phyloP scores from a whole-genome alignment of 345 rosid genomes.

The Chamaenerion angustifolium region DNA sequence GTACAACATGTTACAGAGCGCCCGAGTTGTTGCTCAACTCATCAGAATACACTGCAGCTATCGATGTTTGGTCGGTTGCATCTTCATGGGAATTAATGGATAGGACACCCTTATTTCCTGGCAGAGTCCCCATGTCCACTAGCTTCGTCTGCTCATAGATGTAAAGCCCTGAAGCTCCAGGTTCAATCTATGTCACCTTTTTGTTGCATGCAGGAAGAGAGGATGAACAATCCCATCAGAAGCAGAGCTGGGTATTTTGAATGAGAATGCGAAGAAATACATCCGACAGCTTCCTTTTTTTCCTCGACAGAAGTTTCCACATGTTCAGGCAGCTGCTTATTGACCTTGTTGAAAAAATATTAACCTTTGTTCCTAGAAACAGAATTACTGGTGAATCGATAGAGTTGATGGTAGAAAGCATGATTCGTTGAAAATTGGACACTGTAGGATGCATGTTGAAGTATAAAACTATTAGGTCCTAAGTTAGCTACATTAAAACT shows the following conservation, averaged over 20 bases:
- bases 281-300: constrained; percentile 40
- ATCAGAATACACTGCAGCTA: constrained; percentile 73
- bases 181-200: neutral
- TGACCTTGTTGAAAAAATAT: constrained; percentile 80
- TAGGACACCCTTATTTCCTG: constrained; percentile 74
- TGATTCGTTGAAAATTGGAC: too few relatives aligned
- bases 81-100: constrained; percentile 77
- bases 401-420: too few relatives aligned
- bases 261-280: constrained; percentile 71
- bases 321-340: constrained; percentile 51
- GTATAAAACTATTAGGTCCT: too few relatives aligned
- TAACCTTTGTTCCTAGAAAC: constrained; percentile 64
- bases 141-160: constrained; percentile 76
- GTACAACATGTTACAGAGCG: constrained; percentile 97
- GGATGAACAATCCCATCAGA: constrained; percentile 36
- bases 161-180: constrained; percentile 23
- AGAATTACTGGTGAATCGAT: constrained; percentile 73
- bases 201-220: neutral
- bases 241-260: constrained; percentile 54
- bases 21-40: constrained; percentile 80
- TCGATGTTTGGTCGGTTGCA: constrained; percentile 99
- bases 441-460: too few relatives aligned
- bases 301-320: constrained; percentile 61
- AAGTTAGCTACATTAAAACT: too few relatives aligned
- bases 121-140: constrained; percentile 73